Base-by-base conservation (phyloP, 2,329 filamentous ascomycete genomes). In the Podosphaera aphanis region DNA sequence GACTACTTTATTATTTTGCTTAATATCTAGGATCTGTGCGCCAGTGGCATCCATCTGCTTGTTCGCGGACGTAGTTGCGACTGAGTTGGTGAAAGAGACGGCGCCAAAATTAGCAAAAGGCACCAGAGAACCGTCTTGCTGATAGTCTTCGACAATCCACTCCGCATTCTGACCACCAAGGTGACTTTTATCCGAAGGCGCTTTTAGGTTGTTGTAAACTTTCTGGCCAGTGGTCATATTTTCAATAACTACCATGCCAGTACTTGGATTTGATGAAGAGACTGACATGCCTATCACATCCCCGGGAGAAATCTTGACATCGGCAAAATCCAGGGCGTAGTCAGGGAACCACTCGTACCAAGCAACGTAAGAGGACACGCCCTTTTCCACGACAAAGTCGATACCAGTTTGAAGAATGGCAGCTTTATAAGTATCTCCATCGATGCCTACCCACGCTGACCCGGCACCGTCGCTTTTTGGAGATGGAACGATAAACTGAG, bases 281-380 rank as follows among this genome's bases (percentile, higher is more conserved):
- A 60, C 63, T 47, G 53, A 63, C 50, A 64, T 52, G 33, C 52
- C 57, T 46, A 70, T 63, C 1, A 58, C 56, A 46, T 71, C 62
- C 8, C 67, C 67, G 0, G 63, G 62, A 47, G 71, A 59, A 48
- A 61, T 60, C 20, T 37, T 56, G 65, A 66, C 29, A 15, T 25
- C 11, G 18, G 44, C 36, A 56, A 73, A 73, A 53, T 67, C 63
- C 51, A 68, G 65, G 18, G 69, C 65, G 49, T 65, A 66, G 53
- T 71, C 66, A 1, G 71, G 71, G 52, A 66, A 72, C 71, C 70
- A 75, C 55, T 74, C 71, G 52, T 70, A 74, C 70, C 71, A 75
- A 11, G 70, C 67, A 45, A 69, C 64, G 52, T 65, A 74, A 7
- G 55, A 60, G 1, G 64, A 13, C 37, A 21, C 25, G 27, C 50